A percentile compares a stretch with the other conserved stretches of the same genome.
Conservation (phyloP, 2,329 filamentous ascomycete genomes). For the Colletotrichum caudatum region DNA sequence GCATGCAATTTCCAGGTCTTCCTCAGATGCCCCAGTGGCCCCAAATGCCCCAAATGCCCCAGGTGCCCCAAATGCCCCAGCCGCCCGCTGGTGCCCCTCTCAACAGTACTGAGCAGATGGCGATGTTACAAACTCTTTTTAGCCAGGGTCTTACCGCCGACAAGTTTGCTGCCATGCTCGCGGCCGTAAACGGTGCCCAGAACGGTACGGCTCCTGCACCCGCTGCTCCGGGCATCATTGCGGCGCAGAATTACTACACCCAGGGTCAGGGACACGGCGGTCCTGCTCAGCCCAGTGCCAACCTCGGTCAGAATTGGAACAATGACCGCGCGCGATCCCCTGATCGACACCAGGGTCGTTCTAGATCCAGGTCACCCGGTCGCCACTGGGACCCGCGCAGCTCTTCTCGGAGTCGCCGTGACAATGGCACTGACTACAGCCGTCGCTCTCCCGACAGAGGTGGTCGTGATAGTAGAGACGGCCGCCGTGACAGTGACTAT, state of each 20-base stretch:
- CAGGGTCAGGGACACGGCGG: slow-evolving; percentile 46
- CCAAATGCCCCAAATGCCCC: neutral
- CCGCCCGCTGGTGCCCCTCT: slow-evolving; percentile 58
- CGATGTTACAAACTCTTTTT: slow-evolving; percentile 80
- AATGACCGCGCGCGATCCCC: slow-evolving; percentile 73
- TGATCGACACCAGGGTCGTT: slow-evolving; percentile 70
- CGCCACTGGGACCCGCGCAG: slow-evolving; percentile 76
- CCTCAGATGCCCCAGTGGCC: slow-evolving; percentile 37
- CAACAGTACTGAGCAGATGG: slow-evolving; percentile 72
- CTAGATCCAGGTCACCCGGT: slow-evolving; percentile 83
- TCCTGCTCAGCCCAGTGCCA: slow-evolving; percentile 53
- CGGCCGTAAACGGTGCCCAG: slow-evolving; percentile 59
- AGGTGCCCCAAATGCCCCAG: slow-evolving; percentile 43
- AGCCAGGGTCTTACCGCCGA: slow-evolving; percentile 83
- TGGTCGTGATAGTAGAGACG: slow-evolving; percentile 65
- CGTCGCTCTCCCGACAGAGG: slow-evolving; percentile 74
- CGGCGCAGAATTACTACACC: slow-evolving; percentile 23
- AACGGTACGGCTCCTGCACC: slow-evolving; percentile 50
- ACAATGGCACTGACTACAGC: slow-evolving; percentile 80
- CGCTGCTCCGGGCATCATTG: slow-evolving; percentile 53
- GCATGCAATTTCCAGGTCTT: slow-evolving; percentile 48
- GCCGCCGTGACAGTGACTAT: slow-evolving; percentile 75
- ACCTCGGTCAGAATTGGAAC: slow-evolving; percentile 68
- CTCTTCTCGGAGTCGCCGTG: slow-evolving; percentile 71
- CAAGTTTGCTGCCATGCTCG: slow-evolving; percentile 74